phyloP scores from a whole-genome alignment of 2,329 filamentous ascomycete genomes.

The Cercospora canescens region DNA sequence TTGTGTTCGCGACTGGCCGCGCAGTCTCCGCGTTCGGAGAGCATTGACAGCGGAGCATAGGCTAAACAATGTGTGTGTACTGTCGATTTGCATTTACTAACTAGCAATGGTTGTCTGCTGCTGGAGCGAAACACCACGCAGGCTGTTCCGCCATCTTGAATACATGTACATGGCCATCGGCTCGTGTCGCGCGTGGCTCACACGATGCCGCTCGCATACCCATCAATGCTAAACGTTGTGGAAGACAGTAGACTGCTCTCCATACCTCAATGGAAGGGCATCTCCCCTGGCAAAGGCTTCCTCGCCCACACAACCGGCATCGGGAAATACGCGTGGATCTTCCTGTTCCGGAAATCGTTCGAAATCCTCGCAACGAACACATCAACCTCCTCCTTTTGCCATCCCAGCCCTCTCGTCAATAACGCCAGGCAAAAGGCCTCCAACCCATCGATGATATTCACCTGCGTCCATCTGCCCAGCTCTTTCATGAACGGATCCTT shows the following conservation, averaged over 20 bases:
- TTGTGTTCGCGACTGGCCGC: neutral
- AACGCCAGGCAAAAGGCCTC: slow-evolving; percentile 46
- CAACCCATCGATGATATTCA: slow-evolving; percentile 44
- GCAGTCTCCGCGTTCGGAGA: neutral
- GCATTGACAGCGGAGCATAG: neutral
- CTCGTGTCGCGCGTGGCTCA: too few species aligned
- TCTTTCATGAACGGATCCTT: slow-evolving; percentile 52
- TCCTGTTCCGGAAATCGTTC: slow-evolving; percentile 36
- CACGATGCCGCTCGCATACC: neutral
- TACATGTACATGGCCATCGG: neutral
- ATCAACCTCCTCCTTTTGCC: slow-evolving; percentile 47
- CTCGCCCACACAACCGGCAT: slow-evolving; percentile 40
- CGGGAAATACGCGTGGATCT: slow-evolving; percentile 41
- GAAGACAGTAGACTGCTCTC: neutral
- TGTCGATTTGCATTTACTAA: neutral
- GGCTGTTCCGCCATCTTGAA: neutral
- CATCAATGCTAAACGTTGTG: neutral
- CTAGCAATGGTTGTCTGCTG: neutral
- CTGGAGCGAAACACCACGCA: neutral
- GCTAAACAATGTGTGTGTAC: neutral
- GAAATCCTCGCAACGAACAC: slow-evolving; percentile 40
- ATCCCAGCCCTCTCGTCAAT: slow-evolving; percentile 43
- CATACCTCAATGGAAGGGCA: slow-evolving; percentile 3
- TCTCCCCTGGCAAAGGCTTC: slow-evolving; percentile 31
- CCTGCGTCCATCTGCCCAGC: slow-evolving; percentile 48